Evolutionary conservation across 208 protist genomes (phyloP).

Genomic region (Crithidia mellificae): DNA sequence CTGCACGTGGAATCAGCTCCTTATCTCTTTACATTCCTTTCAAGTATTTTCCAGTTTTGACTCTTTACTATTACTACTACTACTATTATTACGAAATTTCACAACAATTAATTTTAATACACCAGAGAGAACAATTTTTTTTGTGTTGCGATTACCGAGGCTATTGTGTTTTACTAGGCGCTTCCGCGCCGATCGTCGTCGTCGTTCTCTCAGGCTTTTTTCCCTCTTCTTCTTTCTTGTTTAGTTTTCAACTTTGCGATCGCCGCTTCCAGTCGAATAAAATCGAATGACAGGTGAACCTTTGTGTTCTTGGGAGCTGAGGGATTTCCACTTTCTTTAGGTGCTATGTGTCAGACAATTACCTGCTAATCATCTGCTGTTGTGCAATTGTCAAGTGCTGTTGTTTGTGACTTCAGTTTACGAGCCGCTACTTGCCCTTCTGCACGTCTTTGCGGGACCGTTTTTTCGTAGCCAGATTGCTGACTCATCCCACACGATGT

Average conservation of each 20-base stretch:
- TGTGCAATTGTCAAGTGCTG: too few species aligned
- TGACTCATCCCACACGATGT: too few species aligned
- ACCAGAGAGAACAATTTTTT: neutral
- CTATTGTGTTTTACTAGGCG: neutral
- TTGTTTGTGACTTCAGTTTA: too few species aligned
- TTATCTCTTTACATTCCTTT: constrained; percentile 16
- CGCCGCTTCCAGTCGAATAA: constrained; percentile 5
- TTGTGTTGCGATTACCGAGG: neutral
- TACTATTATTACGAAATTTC: constrained; percentile 2
- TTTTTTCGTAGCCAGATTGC: too few species aligned
- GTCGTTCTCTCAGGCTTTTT: neutral
- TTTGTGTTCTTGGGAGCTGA: too few species aligned
- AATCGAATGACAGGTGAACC: neutral
- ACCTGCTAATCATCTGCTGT: too few species aligned
- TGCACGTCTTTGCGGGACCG: too few species aligned
- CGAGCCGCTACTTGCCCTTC: too few species aligned
- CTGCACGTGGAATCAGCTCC: constrained; percentile 16
- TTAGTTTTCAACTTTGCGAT: neutral
- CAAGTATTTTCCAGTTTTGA: neutral
- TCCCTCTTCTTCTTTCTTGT: neutral
- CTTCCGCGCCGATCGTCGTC: neutral
- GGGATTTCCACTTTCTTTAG: too few species aligned
- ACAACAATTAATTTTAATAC: neutral
- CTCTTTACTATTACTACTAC: constrained; percentile 10
- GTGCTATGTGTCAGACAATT: too few species aligned